Percentiles rank a stretch among this genome's conserved stretches.
Conservation (phyloP, 495 filamentous ascomycete genomes). For the Penicillium cataractarum region DNA sequence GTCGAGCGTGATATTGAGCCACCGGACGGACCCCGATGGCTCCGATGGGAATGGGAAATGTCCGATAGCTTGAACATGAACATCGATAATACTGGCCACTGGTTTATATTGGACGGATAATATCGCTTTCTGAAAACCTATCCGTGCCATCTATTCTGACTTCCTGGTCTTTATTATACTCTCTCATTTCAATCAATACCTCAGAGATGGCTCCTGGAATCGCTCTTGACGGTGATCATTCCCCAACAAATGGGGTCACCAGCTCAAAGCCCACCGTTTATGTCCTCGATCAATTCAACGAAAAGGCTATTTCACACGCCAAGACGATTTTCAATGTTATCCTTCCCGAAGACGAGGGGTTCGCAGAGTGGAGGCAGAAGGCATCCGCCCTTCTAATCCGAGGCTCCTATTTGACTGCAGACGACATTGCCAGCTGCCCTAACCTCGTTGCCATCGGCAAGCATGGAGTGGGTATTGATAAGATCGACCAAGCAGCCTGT, state of each 20-base stretch:
- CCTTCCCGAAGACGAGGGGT: slow-evolving; percentile 23
- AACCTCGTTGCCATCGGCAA: slow-evolving; percentile 40
- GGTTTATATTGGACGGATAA: background rate
- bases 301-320: slow-evolving; percentile 26
- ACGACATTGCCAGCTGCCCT: slow-evolving; percentile 31
- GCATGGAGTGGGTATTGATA: slow-evolving; percentile 55
- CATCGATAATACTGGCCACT: background rate
- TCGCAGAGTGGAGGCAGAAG: slow-evolving; percentile 29
- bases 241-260: slow-evolving; percentile 3
- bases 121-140: background rate
- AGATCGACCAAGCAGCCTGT: slow-evolving; percentile 54
- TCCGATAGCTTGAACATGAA: background rate
- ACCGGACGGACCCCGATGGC: background rate
- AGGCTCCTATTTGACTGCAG: slow-evolving; percentile 31
- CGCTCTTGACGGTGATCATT: slow-evolving; percentile 12
- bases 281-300: slow-evolving; percentile 29
- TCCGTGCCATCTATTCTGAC: background rate
- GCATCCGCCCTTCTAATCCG: slow-evolving; percentile 27
- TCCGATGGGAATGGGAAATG: slow-evolving; percentile 1
- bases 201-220: slow-evolving; percentile 16
- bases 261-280: slow-evolving; percentile 33
- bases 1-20: background rate
- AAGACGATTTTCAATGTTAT: slow-evolving; percentile 32
- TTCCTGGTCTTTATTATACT: background rate
- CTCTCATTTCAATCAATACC: background rate